Base-by-base conservation (phyloP, 176 grass and related monocot species). In the Ampelocalamus luodianensis region DNA sequence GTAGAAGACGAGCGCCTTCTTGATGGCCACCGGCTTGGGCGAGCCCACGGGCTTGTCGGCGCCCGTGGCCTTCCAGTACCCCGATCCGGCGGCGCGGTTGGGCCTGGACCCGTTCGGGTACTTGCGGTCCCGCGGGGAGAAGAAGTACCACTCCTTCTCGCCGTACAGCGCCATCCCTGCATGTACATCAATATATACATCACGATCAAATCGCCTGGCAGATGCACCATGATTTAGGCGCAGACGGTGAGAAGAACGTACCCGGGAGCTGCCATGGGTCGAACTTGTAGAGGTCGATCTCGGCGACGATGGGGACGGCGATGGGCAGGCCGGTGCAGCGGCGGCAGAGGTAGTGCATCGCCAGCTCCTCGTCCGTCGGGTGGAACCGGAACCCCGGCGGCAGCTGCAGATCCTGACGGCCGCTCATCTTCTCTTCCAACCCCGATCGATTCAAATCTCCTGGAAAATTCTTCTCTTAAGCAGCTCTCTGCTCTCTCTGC, bases 361-460 rank as follows among this genome's bases (percentile, higher is more conserved):
- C 93, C 27, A 98, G 93, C 89, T 98, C 96, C 56, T 98, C 93
- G 79, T 98, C 96, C 17, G 96, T 98, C 50, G 96, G 96, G 84
- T 98, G 96, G 93, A 98, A 98, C 63, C 96, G 91, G 91, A 98
- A 98, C 12, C 96, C 96, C 22, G 93, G 96, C 20, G 96, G 96
- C 70, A 98, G 87, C 71, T 90, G 80, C 85, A 96, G 80, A 22
- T 90, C 81, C 71, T 77, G 45, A 5, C 68, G 63, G 72, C 84
- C 82, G 68, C 84, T 83, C 88, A 89, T 92, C 67, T 85, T 68
- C 62, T 81, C 34, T 17, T 29, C 14, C 12, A 17, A 11, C 43
- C 3, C 32, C 70, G 18, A 17, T 0, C 32, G 8, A 68, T 23
- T 5, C 12, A 54, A 54, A 54, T 20, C 51, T 17, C 17, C 51